These are phyloP conservation scores for Candida ipomoeae DNA, from an alignment of 805 yeast species.

Conservation along the genomic window DNA sequence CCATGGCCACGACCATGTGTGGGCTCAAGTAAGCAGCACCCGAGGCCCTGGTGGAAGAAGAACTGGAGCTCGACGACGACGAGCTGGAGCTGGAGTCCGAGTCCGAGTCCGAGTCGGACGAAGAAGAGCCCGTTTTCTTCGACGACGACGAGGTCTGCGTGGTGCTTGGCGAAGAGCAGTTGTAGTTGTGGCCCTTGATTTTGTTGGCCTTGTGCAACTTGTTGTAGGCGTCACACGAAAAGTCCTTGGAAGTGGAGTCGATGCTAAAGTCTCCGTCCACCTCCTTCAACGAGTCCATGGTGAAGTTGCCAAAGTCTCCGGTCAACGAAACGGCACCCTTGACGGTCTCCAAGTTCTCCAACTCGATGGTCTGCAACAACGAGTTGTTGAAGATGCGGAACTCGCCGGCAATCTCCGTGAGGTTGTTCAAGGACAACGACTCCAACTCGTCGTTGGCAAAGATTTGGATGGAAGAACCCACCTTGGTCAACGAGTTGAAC, in stretches of 20 bases:
- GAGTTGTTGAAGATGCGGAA: constrained; percentile 40
- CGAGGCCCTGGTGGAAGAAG: constrained; percentile 5
- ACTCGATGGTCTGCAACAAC: constrained; percentile 29
- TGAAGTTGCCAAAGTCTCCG: constrained; percentile 38
- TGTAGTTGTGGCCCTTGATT: constrained; percentile 43
- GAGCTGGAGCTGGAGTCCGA: constrained; percentile 15
- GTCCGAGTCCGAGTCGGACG: constrained; percentile 10
- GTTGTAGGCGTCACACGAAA: constrained; percentile 34
- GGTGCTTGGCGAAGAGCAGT: constrained; percentile 34
- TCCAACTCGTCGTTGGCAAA: constrained; percentile 42
- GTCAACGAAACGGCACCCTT: constrained; percentile 39
- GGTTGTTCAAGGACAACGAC: constrained; percentile 24
- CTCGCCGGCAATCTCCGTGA: constrained; percentile 39
- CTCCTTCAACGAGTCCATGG: constrained; percentile 33
- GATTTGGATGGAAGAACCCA: constrained; percentile 39
- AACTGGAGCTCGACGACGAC: constrained; percentile 7
- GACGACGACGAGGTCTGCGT: constrained; percentile 16
- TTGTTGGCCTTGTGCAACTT: constrained; percentile 27
- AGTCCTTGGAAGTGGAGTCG: constrained; percentile 32
- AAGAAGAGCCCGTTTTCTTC: constrained; percentile 6
- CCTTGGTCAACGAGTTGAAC: constrained; percentile 27
- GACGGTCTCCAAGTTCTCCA: constrained; percentile 28
- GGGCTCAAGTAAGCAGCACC: constrained; percentile 16
- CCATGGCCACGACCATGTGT: constrained; percentile 21
- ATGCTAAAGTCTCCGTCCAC: constrained; percentile 42